These are phyloP conservation scores for Exophiala alcalophila DNA, from an alignment of 2,329 filamentous ascomycete genomes.

Conservation along the genomic window DNA sequence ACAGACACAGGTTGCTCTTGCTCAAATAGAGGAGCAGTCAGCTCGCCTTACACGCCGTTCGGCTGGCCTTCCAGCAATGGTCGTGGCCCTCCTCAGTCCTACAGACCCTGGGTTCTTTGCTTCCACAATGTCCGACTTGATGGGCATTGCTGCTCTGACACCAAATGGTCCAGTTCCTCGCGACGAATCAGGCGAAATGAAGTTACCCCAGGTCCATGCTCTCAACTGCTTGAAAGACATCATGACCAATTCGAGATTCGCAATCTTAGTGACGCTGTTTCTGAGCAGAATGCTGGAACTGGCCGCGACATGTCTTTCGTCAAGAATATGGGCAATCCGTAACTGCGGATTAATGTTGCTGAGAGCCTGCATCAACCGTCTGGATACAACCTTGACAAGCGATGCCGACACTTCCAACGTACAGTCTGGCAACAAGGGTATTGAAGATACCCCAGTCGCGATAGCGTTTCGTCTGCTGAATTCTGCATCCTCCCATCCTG, in stretches of 20 bases:
- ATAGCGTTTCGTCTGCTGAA: constrained; percentile 18
- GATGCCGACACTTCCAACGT: background rate
- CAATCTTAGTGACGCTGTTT: constrained; percentile 69
- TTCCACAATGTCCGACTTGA: constrained; percentile 55
- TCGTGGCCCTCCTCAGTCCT: constrained; percentile 75
- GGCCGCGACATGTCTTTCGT: constrained; percentile 75
- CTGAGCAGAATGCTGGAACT: constrained; percentile 72
- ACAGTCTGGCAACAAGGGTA: background rate
- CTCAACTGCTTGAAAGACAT: constrained; percentile 91
- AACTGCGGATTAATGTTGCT: constrained; percentile 91
- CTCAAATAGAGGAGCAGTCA: constrained; percentile 69
- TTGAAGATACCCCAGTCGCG: constrained; percentile 1
- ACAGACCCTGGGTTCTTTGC: constrained; percentile 59
- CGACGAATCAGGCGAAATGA: constrained; percentile 43
- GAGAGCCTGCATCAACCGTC: constrained; percentile 58
- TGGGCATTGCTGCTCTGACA: constrained; percentile 13
- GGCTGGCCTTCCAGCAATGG: constrained; percentile 82
- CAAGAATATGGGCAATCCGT: constrained; percentile 85
- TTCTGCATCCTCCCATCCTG: constrained; percentile 1
- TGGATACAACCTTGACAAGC: constrained; percentile 33
- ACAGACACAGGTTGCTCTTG: constrained; percentile 55
- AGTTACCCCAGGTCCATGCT: constrained; percentile 87
- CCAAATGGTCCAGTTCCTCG: constrained; percentile 26
- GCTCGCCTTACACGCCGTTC: constrained; percentile 83
- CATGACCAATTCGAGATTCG: constrained; percentile 76